Percentiles rank a stretch among this genome's conserved stretches.
Conservation (phyloP, 1,139 yeast genomes). For the Debaryomyces psychrophilus region DNA sequence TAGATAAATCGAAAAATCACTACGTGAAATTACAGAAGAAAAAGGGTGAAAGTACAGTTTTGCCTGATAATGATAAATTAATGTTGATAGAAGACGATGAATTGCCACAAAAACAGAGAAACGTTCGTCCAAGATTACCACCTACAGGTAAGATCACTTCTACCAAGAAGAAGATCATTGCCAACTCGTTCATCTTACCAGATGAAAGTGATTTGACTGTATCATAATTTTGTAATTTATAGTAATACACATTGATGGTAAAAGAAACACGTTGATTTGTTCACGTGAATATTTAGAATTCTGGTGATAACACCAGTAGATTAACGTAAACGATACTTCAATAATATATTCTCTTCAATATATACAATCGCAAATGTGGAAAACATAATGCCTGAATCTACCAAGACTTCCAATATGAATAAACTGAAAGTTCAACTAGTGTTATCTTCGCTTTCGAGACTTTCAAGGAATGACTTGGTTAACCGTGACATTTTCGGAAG, state of each 20-base stretch:
- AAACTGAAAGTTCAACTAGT: conserved; percentile 11
- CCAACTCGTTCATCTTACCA: conserved; percentile 51
- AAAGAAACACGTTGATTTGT: conserved; percentile 4
- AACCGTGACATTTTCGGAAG: conserved; percentile 77
- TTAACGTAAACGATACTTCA: background rate
- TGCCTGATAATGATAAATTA: conserved; percentile 46
- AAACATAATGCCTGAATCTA: conserved; percentile 18
- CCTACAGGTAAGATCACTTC: conserved; percentile 88
- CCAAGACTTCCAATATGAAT: conserved; percentile 13
- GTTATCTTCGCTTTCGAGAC: conserved; percentile 26
- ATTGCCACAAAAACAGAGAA: conserved; percentile 76
- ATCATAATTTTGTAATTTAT: conserved; percentile 9
- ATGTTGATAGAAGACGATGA: conserved; percentile 75
- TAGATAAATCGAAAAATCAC: conserved; percentile 54
- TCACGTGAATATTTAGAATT: conserved; percentile 4
- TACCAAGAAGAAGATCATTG: conserved; percentile 63
- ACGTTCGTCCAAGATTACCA: conserved; percentile 83
- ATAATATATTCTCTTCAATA: background rate
- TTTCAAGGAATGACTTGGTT: conserved; percentile 46
- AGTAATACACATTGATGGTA: conserved; percentile 1
- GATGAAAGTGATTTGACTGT: conserved; percentile 25
- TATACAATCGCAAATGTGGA: conserved; percentile 20
- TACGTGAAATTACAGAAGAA: conserved; percentile 56
- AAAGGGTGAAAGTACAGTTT: conserved; percentile 51
- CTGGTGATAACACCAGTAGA: background rate